Conservation (phyloP, 1,284 basidiomycete genomes). For the Sanghuangporus weigelae region DNA sequence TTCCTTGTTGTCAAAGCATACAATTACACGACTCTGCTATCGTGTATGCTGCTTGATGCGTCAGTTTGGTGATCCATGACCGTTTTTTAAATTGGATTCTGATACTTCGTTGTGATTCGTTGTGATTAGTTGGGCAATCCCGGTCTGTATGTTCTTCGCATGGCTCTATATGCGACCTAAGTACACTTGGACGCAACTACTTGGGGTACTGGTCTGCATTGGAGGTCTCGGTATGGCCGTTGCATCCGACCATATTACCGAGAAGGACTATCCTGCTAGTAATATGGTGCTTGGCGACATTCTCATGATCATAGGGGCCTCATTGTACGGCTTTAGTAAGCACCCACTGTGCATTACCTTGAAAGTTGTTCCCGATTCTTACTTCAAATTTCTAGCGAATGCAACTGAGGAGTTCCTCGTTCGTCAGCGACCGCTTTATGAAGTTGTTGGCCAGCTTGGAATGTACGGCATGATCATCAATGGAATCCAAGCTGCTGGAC, state of each 20-base stretch:
- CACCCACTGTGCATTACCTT: conserved; percentile 18
- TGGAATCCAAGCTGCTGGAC: conserved; percentile 66
- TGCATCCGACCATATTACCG: conserved; percentile 61
- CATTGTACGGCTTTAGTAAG: conserved; percentile 79
- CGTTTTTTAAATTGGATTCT: not conserved
- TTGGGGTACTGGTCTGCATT: conserved; percentile 73
- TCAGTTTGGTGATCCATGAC: conserved; percentile 31
- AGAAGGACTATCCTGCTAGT: conserved; percentile 64
- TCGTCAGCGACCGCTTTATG: conserved; percentile 72
- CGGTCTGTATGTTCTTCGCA: conserved; percentile 75
- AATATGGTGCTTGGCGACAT: conserved; percentile 73
- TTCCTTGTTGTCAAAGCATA: conserved; percentile 83
- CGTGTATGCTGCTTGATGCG: conserved; percentile 84
- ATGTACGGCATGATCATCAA: conserved; percentile 80
- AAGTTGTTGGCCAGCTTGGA: conserved; percentile 81
- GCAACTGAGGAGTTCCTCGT: conserved; percentile 86
- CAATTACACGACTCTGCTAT: conserved; percentile 79
- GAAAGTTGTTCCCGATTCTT: not conserved
- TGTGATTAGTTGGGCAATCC: conserved; percentile 70
- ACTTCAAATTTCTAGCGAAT: conserved; percentile 50
- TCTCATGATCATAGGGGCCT: conserved; percentile 82
- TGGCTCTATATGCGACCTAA: conserved; percentile 76
- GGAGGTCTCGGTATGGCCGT: conserved; percentile 76
- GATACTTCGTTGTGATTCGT: not conserved
- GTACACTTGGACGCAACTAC: conserved; percentile 78